These are phyloP conservation scores for Talaromyces verruculosus DNA, from an alignment of 2,329 filamentous ascomycete genomes.

Conservation along the genomic window DNA sequence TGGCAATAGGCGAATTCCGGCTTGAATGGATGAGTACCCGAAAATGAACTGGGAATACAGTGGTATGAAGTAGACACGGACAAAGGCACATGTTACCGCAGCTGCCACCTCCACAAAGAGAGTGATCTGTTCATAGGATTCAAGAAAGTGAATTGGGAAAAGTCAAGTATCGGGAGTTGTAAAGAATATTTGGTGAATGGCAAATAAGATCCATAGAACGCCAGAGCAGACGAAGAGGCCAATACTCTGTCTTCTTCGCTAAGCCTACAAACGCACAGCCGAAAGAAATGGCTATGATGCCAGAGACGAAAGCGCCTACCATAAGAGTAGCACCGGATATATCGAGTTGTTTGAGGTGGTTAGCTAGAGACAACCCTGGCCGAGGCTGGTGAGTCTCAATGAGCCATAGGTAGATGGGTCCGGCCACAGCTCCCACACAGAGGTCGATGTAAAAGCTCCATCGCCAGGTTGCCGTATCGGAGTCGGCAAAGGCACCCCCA, in stretches of 20 bases:
- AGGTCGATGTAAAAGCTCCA: neutral
- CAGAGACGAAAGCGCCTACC: constrained; percentile 28
- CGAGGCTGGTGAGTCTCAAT: neutral
- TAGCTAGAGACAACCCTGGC: neutral
- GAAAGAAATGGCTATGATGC: constrained; percentile 53
- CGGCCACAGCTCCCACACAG: neutral
- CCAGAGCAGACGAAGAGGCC: constrained; percentile 51
- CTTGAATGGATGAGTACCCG: neutral
- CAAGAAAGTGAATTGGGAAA: neutral
- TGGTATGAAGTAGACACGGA: neutral
- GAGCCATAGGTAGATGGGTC: neutral
- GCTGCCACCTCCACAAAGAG: neutral
- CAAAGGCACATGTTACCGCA: neutral
- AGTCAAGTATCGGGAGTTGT: neutral
- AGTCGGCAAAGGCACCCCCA: neutral
- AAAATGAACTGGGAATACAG: neutral
- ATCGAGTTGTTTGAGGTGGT: neutral
- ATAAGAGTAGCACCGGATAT: constrained; percentile 22
- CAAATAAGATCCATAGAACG: constrained; percentile 47
- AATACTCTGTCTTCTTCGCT: constrained; percentile 49
- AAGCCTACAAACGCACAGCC: constrained; percentile 51
- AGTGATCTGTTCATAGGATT: neutral
- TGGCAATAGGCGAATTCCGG: neutral
- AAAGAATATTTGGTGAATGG: constrained; percentile 43
- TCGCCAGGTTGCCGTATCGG: neutral